Evolutionary conservation across 208 protist species (phyloP).

Genomic region (Vickermania spadyakhi): DNA sequence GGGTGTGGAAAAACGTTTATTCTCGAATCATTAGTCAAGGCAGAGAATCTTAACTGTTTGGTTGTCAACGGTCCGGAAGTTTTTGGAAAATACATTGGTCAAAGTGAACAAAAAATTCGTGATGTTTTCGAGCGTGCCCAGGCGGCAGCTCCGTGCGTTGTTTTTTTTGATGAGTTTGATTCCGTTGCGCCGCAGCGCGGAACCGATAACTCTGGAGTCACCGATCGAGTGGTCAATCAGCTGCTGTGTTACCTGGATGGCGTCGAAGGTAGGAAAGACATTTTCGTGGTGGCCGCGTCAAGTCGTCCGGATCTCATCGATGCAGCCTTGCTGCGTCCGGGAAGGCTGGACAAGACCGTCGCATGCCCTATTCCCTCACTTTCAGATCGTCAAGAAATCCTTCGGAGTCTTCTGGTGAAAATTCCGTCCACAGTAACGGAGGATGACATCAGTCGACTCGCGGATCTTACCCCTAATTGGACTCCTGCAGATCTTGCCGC

Average conservation of each 20-base stretch:
- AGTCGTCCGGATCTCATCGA: conserved; percentile 98
- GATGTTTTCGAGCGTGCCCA: conserved; percentile 88
- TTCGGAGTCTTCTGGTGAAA: conserved; percentile 98
- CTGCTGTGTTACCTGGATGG: conserved; percentile 98
- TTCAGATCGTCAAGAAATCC: conserved; percentile 89
- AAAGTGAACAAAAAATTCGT: conserved; percentile 91
- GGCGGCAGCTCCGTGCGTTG: conserved; percentile 82
- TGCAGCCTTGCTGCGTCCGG: conserved; percentile 87
- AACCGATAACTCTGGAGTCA: conserved; percentile 81
- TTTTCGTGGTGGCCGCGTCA: conserved; percentile 98
- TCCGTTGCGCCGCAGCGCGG: conserved; percentile 87
- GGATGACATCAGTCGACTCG: conserved; percentile 36
- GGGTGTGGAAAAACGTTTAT: conserved; percentile 91
- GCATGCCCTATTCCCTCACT: conserved; percentile 76
- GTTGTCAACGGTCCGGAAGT: conserved; percentile 92
- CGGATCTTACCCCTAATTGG: conserved; percentile 57
- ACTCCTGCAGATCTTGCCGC: conserved; percentile 72
- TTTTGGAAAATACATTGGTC: conserved; percentile 93
- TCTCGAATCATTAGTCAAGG: conserved; percentile 65
- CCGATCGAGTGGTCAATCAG: conserved; percentile 96
- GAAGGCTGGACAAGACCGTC: conserved; percentile 82
- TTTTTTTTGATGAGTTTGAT: conserved; percentile 96
- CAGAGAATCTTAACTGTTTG: conserved; percentile 82
- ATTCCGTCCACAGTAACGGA: conserved; percentile 91
- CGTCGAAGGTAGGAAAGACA: conserved; percentile 88